These are phyloP conservation scores for Ramicandelaber brevisporus DNA, from an alignment of 192 early-diverging fungal genomes.

Conservation along the genomic window DNA sequence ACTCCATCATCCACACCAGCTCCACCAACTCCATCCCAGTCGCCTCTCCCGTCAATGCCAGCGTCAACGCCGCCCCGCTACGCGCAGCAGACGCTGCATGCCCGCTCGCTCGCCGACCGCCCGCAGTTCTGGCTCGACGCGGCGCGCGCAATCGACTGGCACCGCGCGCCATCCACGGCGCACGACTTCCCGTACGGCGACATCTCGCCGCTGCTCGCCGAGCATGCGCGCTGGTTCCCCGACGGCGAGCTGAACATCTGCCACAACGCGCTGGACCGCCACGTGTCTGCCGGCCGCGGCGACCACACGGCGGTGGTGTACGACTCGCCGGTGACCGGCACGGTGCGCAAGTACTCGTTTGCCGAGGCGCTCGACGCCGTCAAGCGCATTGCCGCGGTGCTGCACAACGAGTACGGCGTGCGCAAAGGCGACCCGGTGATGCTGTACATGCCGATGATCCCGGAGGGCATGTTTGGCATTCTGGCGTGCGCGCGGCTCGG, in stretches of 20 bases:
- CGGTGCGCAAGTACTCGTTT: constrained; percentile 27
- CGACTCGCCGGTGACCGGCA: constrained; percentile 41
- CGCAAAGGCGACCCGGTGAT: constrained; percentile 44
- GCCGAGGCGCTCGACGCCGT: constrained; percentile 38
- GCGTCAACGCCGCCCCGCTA: too few relatives aligned
- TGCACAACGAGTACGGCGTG: constrained; percentile 29
- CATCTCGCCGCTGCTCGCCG: constrained; percentile 4
- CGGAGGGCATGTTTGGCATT: constrained; percentile 57
- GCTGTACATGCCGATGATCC: constrained; percentile 69
- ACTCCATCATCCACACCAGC: too few relatives aligned
- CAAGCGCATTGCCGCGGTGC: constrained; percentile 31
- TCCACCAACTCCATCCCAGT: too few relatives aligned
- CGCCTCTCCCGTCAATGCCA: too few relatives aligned
- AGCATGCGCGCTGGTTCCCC: constrained; percentile 32
- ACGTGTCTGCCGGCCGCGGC: constrained; percentile 27
- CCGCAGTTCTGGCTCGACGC: constrained; percentile 20
- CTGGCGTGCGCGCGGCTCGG: constrained; percentile 65
- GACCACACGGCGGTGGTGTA: constrained; percentile 41
- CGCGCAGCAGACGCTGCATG: constrained; percentile 4
- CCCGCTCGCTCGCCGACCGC: constrained; percentile 15
- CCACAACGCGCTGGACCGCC: constrained; percentile 58
- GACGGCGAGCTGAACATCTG: constrained; percentile 49
- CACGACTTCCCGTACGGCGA: too few relatives aligned
- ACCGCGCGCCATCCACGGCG: constrained; percentile 10
- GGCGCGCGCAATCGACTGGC: constrained; percentile 20